Percentiles rank a stretch among this genome's conserved stretches.
Evolutionary conservation across 2,329 filamentous ascomycete species (phyloP).

Genomic region (Hymenoscyphus fructigenus): DNA sequence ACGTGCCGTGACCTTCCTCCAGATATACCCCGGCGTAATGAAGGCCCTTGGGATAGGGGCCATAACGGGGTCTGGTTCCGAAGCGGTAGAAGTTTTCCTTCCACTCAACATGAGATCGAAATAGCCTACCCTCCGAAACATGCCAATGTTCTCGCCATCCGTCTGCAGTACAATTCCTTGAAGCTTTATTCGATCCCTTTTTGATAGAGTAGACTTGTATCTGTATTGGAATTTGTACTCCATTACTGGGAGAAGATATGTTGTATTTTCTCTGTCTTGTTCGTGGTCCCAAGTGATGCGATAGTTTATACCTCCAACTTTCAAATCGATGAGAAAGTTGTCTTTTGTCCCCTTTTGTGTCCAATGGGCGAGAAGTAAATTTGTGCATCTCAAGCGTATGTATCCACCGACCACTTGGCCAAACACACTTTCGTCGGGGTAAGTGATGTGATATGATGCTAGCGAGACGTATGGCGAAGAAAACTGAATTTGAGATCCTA

Average conservation of each 20-base stretch:
- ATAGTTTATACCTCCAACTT: not conserved
- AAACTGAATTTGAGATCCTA: not conserved
- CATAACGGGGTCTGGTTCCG: not conserved
- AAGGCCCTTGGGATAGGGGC: not conserved
- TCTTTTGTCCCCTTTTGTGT: not conserved
- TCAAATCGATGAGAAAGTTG: not conserved
- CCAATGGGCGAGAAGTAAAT: not conserved
- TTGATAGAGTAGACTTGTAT: not conserved
- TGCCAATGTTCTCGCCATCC: not conserved
- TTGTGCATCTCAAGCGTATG: not conserved
- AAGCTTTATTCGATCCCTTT: not conserved
- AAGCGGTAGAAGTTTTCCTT: not conserved
- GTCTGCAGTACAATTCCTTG: not conserved
- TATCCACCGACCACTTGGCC: not conserved
- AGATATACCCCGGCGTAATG: not conserved
- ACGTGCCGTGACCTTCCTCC: not conserved
- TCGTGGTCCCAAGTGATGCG: not conserved
- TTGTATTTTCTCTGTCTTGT: not conserved
- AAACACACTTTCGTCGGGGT: not conserved
- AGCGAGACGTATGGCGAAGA: not conserved
- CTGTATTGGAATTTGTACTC: not conserved
- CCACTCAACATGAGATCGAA: not conserved
- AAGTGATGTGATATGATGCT: not conserved
- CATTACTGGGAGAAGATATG: not conserved
- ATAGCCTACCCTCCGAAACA: not conserved